Conservation (phyloP, 2,329 filamentous ascomycete genomes). For the Fusarium nisikadoi region DNA sequence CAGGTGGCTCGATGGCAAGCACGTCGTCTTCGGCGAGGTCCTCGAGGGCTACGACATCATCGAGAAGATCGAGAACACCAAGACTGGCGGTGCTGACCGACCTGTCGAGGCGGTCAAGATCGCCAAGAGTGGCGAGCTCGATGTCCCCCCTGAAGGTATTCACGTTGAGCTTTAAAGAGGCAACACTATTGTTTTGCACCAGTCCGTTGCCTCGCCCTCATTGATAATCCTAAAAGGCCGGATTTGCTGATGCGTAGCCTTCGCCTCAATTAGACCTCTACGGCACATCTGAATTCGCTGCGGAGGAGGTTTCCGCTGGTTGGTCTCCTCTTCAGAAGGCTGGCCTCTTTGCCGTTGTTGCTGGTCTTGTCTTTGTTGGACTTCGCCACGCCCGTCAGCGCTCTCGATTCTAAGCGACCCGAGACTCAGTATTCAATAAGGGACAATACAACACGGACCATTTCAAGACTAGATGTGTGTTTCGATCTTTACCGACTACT, state of each 20-base stretch:
- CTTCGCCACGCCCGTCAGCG: constrained; percentile 35
- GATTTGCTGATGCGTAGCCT: constrained; percentile 50
- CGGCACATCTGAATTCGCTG: constrained; percentile 39
- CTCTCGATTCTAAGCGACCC: constrained; percentile 32
- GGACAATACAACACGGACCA: constrained; percentile 28
- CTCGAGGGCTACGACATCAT: constrained; percentile 86
- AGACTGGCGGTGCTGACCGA: constrained; percentile 73
- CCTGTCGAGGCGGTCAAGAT: constrained; percentile 78
- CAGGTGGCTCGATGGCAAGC: constrained; percentile 83
- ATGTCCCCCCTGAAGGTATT: constrained; percentile 91
- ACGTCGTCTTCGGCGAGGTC: constrained; percentile 91
- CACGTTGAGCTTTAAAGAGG: constrained; percentile 83
- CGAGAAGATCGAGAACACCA: constrained; percentile 78
- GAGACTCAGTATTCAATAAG: constrained; percentile 3
- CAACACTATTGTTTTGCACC: constrained; percentile 39
- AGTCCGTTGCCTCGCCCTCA: constrained; percentile 36
- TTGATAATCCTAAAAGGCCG: constrained; percentile 27
- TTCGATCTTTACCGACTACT: not conserved
- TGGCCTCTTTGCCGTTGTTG: constrained; percentile 37
- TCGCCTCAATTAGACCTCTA: constrained; percentile 43
- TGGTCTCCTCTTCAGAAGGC: constrained; percentile 40
- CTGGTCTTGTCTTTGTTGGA: constrained; percentile 35
- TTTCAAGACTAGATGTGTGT: not conserved
- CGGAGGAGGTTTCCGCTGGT: constrained; percentile 28
- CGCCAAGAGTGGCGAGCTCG: constrained; percentile 83